A percentile compares a stretch with the other conserved stretches of the same genome.
Evolutionary conservation across 2,329 filamentous ascomycete genomes (phyloP).

Genomic region (Aspergillus costaricaensis): DNA sequence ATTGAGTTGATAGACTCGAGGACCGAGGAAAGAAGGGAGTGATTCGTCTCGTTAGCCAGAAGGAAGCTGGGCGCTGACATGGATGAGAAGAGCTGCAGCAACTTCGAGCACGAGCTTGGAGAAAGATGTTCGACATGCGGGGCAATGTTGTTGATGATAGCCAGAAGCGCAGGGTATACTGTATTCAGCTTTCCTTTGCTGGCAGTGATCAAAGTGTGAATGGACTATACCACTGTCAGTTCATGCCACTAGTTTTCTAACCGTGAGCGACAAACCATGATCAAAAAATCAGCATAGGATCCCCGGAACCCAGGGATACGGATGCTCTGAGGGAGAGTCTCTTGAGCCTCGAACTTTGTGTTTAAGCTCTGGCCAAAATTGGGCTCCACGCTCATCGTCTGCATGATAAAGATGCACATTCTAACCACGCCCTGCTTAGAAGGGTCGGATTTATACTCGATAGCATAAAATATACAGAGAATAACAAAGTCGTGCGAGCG

Average conservation of each 20-base stretch:
- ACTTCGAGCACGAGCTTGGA: slow-evolving; percentile 71
- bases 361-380: slow-evolving; percentile 90
- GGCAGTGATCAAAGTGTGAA: slow-evolving; percentile 86
- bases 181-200: slow-evolving; percentile 88
- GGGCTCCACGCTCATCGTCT: slow-evolving; percentile 89
- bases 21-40: slow-evolving; percentile 75
- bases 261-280: slow-evolving; percentile 61
- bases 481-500: slow-evolving; percentile 91
- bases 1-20: slow-evolving; percentile 88
- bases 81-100: slow-evolving; percentile 84
- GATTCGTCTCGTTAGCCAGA: slow-evolving; percentile 88
- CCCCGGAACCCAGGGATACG: slow-evolving; percentile 82
- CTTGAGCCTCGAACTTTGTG: slow-evolving; percentile 82
- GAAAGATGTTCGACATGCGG: slow-evolving; percentile 80
- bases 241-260: not conserved
- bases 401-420: slow-evolving; percentile 96
- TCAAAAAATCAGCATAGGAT: slow-evolving; percentile 89
- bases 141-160: slow-evolving; percentile 90
- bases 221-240: slow-evolving; percentile 60
- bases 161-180: slow-evolving; percentile 87
- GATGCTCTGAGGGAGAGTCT: slow-evolving; percentile 79
- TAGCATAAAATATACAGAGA: slow-evolving; percentile 85
- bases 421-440: slow-evolving; percentile 89
- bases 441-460: slow-evolving; percentile 82
- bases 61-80: slow-evolving; percentile 95